Conservation (phyloP, 164 flowering plant genomes). For the Warburgia ugandensis region DNA sequence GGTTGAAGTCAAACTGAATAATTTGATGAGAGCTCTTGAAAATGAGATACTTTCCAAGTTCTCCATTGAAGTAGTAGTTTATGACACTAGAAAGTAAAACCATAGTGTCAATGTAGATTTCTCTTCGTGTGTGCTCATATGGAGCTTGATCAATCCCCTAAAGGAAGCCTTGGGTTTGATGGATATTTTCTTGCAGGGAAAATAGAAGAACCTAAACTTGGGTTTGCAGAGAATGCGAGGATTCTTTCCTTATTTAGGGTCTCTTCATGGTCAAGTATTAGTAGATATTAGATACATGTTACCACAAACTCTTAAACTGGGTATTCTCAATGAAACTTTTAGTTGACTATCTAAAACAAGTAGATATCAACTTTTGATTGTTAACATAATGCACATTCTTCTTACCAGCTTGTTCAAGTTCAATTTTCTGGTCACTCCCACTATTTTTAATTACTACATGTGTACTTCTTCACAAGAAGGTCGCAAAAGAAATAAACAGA, state of each 20-base stretch:
- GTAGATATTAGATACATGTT: too few species aligned
- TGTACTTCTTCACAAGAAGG: too few species aligned
- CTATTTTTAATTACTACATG: too few species aligned
- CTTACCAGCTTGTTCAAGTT: too few species aligned
- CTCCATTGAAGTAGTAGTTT: conserved; percentile 64
- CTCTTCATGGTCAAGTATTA: background rate
- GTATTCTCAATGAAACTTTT: too few species aligned
- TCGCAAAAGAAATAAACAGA: too few species aligned
- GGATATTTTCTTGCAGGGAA: conserved; percentile 62
- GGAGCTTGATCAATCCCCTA: conserved; percentile 26
- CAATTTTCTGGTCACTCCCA: too few species aligned
- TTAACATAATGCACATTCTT: too few species aligned
- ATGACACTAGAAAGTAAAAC: conserved; percentile 51
- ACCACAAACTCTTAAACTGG: too few species aligned
- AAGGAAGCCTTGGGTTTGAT: conserved; percentile 41
- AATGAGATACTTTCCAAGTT: conserved; percentile 36
- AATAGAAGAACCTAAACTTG: conserved; percentile 70
- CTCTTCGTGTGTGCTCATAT: conserved; percentile 42
- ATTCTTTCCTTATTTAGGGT: background rate
- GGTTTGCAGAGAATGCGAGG: conserved; percentile 93
- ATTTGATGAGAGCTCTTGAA: conserved; percentile 24
- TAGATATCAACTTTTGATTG: too few species aligned
- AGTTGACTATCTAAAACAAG: too few species aligned
- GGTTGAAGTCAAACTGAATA: too few species aligned
- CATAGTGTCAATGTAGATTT: conserved; percentile 31